Evolutionary conservation across 345 rosid genomes (phyloP), one percentile per base, ranked within the genome.

Genomic region (Salix brachista): DNA sequence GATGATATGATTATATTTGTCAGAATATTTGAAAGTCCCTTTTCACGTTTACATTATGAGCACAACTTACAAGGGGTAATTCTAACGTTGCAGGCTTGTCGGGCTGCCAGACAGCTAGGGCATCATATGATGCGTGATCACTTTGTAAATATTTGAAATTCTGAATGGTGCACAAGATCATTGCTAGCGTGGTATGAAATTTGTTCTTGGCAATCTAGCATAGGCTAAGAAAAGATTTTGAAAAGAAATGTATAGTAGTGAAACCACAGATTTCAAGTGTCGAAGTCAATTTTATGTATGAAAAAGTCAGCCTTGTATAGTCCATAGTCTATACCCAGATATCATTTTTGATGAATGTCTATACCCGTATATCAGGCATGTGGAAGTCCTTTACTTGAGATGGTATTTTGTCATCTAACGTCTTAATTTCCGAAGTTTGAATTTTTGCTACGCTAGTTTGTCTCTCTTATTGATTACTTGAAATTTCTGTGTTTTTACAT

Each of bases 1-100:
- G 41, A 5, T 44, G 39, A 77, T 77, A 44, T 65, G 64, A 66
- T 74, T 44, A 23, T 41, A 23, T 42, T 14, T 42, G 2, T 65
- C 23, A n/a, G 9, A 46, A 62, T 60, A 52, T 75, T 66, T n/a
- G 37, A 54, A 37, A 21, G 21, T 5, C 61, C 71, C 36, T 34
- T 36, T 36, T 37, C 17, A 67, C 23, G 50, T 67, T 67, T 21
- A 36, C 46, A 8, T 64, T 8, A 67, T 67, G 65, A 65, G 11
- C 36, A 26, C 21, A 52, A 26, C 12, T 18, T 39, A 67, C 21
- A 17, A 52, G 61, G 34, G 23, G 83, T 4, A 34, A 48, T 70
- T 75, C 73, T 50, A 71, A 76, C 82, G 78, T 77, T 71, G 74
- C 69, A 80, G 70, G 71, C 69, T 2, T 76, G 82, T 65, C 50